Conservation (phyloP, 306 rosid genomes). For the Lathyrus oleraceus region DNA sequence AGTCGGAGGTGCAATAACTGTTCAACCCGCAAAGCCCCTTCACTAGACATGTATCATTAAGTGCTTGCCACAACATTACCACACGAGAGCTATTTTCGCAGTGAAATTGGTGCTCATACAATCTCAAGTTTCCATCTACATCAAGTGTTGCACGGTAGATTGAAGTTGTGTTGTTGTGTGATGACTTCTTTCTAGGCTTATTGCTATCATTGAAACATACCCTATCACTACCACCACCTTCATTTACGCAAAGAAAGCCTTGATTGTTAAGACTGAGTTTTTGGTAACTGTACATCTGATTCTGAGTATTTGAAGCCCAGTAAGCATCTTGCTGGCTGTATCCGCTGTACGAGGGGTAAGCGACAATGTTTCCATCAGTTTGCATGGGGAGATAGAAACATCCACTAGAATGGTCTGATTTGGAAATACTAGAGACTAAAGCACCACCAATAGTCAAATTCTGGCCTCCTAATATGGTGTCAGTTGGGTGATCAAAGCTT, state of each 20-base stretch:
- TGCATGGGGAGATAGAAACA: neutral
- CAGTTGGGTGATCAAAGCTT: slow-evolving; percentile 37
- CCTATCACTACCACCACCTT: accelerated
- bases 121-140: slow-evolving; percentile 37
- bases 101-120: slow-evolving; percentile 41
- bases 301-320: neutral
- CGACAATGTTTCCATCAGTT: neutral
- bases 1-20: slow-evolving; percentile 35
- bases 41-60: slow-evolving; percentile 22
- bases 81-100: neutral
- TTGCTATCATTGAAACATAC: neutral
- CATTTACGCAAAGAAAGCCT: slow-evolving; percentile 21
- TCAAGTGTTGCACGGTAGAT: slow-evolving; percentile 44
- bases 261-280: neutral
- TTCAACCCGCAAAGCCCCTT: slow-evolving; percentile 43
- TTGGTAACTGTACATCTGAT: neutral
- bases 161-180: neutral
- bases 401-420: slow-evolving; percentile 35
- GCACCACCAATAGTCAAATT: accelerated
- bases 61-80: slow-evolving; percentile 20
- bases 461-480: slow-evolving; percentile 47
- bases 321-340: slow-evolving; percentile 6
- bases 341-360: slow-evolving; percentile 15
- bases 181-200: neutral
- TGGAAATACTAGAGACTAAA: slow-evolving; percentile 28